A percentile compares a stretch with the other conserved stretches of the same genome.
These are phyloP conservation scores for Trichoderma gracile DNA, from an alignment of 2,329 filamentous ascomycete genomes.

Conservation along the genomic window DNA sequence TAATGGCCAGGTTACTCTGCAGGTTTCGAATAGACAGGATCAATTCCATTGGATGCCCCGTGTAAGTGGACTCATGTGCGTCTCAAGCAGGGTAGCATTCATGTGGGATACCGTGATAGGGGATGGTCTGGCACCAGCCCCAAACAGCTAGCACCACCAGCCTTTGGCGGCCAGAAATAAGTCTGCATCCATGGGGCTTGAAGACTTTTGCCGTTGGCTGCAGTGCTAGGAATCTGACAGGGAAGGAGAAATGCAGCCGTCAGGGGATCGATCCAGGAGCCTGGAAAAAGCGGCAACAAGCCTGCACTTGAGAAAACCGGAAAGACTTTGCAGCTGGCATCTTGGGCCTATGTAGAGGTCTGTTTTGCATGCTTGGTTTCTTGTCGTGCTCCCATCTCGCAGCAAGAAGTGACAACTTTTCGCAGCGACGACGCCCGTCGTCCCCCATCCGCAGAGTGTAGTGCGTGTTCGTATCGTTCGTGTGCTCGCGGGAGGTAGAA, in stretches of 20 bases:
- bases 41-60: not conserved
- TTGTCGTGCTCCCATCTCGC: no score
- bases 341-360: no score
- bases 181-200: not conserved
- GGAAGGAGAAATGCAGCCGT: not conserved
- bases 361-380: no score
- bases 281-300: not conserved
- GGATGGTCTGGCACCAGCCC: not conserved
- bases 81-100: not conserved
- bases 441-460: no score
- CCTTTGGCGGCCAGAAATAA: not conserved
- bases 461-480: no score
- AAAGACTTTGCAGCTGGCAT: no score
- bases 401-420: no score
- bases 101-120: not conserved
- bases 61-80: not conserved
- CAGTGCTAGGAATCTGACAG: not conserved
- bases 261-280: slow-evolving; percentile 4
- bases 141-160: not conserved
- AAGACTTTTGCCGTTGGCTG: not conserved
- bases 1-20: not conserved
- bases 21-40: not conserved
- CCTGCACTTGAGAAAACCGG: not conserved
- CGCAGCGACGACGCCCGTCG: no score
- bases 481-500: no score